Evolutionary conservation across 306 rosid genomes (phyloP).

Genomic region (Albizia julibrissin): DNA sequence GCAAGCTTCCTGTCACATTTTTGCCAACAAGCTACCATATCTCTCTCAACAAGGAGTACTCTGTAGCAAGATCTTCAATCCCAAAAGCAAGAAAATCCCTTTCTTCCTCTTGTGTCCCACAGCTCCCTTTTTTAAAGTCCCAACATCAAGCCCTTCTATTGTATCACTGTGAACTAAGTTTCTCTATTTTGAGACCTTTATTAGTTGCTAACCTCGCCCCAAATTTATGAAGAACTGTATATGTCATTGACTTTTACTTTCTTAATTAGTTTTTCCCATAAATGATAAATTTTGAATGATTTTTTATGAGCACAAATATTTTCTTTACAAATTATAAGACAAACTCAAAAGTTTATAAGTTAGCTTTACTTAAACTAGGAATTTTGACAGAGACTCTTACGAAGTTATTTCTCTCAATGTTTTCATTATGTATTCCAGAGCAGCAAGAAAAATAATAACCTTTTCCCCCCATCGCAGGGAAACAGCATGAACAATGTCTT

Average conservation of each 20-base stretch:
- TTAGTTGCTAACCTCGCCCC: too few relatives aligned
- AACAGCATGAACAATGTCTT: background rate
- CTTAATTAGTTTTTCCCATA: background rate
- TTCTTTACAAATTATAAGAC: background rate
- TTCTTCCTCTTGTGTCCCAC: background rate
- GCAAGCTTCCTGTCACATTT: background rate
- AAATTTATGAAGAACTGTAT: background rate
- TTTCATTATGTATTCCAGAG: background rate
- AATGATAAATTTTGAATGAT: background rate
- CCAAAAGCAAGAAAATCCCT: background rate
- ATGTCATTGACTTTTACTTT: background rate
- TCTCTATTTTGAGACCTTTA: too few relatives aligned
- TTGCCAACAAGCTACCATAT: background rate
- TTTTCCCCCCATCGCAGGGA: background rate
- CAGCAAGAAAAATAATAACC: background rate
- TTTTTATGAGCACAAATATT: background rate
- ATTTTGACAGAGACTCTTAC: background rate
- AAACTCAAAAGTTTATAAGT: background rate
- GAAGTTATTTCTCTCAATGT: background rate
- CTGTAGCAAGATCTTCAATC: background rate
- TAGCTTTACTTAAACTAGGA: background rate
- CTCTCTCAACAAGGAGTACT: background rate
- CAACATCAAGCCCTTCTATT: background rate
- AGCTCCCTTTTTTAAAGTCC: background rate
- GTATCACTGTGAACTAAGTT: background rate